A percentile compares a stretch with the other conserved stretches of the same genome.
phyloP scores from a whole-genome alignment of 306 rosid genomes.

The Ormosia emarginata region DNA sequence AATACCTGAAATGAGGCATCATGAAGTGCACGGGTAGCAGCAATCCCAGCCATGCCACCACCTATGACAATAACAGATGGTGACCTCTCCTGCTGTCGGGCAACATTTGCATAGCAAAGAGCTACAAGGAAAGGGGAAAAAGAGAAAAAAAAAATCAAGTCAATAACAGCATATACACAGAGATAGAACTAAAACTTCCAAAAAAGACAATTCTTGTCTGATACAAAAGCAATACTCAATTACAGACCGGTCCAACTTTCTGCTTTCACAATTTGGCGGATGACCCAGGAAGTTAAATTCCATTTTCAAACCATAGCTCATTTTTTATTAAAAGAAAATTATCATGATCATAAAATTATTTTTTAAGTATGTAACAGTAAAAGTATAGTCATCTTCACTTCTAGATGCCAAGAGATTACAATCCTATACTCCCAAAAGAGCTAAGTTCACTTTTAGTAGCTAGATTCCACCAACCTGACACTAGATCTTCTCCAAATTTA shows the following conservation, averaged over 20 bases:
- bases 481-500: not conserved
- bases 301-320: not conserved
- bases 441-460: not conserved
- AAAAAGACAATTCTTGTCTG: not conserved
- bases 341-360: not conserved
- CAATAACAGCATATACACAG: not conserved
- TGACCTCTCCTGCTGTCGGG: constrained; percentile 45
- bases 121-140: constrained; percentile 36
- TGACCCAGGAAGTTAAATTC: not conserved
- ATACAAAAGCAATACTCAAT: not conserved
- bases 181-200: not conserved
- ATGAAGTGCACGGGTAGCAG: constrained; percentile 92
- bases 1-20: constrained; percentile 90
- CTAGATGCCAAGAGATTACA: not conserved
- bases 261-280: not conserved
- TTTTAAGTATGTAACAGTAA: not conserved
- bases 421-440: not conserved
- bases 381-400: not conserved
- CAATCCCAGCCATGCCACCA: constrained; percentile 88
- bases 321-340: not conserved
- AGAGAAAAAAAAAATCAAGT: not conserved
- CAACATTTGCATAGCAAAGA: constrained; percentile 44
- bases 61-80: constrained; percentile 97
- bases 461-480: not conserved
- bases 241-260: not conserved